Evolutionary conservation across 2,329 filamentous ascomycete genomes (phyloP).

Genomic region (Colletotrichum lupini): DNA sequence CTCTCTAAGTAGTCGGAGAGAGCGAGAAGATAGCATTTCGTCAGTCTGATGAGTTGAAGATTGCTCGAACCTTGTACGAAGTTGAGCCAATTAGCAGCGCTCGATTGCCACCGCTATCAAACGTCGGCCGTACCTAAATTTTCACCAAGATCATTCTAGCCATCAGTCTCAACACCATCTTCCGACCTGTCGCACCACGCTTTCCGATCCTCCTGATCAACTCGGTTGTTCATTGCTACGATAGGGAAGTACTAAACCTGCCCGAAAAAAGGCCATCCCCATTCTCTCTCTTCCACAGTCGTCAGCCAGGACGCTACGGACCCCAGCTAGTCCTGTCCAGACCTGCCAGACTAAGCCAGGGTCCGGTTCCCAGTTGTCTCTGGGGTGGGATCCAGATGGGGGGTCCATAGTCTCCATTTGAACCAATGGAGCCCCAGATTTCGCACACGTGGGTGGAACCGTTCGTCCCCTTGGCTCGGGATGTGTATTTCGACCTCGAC

Average conservation of each 20-base stretch:
- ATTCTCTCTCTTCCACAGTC: too few relatives aligned
- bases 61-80: background rate
- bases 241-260: background rate
- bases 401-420: background rate
- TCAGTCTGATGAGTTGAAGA: background rate
- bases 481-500: constrained; percentile 20
- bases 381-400: constrained; percentile 16
- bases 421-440: constrained; percentile 29
- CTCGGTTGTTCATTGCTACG: background rate
- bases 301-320: too few relatives aligned
- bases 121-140: background rate
- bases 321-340: constrained; percentile 7
- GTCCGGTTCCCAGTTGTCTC: background rate
- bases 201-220: background rate
- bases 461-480: constrained; percentile 3
- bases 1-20: background rate
- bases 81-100: background rate
- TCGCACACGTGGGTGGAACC: constrained; percentile 28
- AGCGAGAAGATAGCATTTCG: background rate
- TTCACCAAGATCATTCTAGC: background rate
- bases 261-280: too few relatives aligned
- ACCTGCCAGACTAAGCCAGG: constrained; percentile 10
- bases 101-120: background rate
- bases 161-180: background rate
- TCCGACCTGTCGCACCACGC: background rate